These are phyloP conservation scores for Aspergillus latus DNA, from an alignment of 2,329 filamentous ascomycete genomes.

Conservation along the genomic window DNA sequence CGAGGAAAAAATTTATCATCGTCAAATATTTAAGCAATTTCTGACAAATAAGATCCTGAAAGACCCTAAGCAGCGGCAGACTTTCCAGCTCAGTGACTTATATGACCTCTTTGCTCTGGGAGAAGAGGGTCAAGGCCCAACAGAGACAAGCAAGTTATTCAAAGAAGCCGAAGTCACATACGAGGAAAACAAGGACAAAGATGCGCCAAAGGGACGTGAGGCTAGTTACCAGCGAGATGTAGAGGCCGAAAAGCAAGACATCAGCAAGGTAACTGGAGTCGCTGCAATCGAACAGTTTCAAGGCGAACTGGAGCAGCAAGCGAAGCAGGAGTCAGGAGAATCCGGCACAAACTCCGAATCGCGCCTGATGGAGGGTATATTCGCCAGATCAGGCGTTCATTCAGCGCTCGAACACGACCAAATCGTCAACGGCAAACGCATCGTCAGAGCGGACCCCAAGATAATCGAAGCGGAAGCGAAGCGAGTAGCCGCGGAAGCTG, in stretches of 20 bases:
- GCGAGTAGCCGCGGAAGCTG: constrained; percentile 74
- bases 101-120: constrained; percentile 88
- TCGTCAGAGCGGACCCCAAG: constrained; percentile 69
- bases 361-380: constrained; percentile 84
- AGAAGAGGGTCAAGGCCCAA: constrained; percentile 65
- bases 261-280: constrained; percentile 60
- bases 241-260: constrained; percentile 43
- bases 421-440: constrained; percentile 75
- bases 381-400: constrained; percentile 80
- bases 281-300: constrained; percentile 65
- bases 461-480: constrained; percentile 82
- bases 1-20: constrained; percentile 98
- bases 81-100: constrained; percentile 84
- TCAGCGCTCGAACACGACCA: constrained; percentile 92
- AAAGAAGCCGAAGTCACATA: constrained; percentile 79
- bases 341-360: constrained; percentile 55
- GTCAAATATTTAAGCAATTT: constrained; percentile 98
- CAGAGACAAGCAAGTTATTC: constrained; percentile 84
- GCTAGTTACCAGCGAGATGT: not conserved
- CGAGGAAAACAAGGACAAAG: constrained; percentile 34
- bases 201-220: not conserved
- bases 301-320: constrained; percentile 34
- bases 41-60: constrained; percentile 93
- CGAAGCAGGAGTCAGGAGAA: constrained; percentile 1
- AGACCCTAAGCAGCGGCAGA: constrained; percentile 89